A percentile compares a stretch with the other conserved stretches of the same genome.
These are phyloP conservation scores for Rhizophlyctis rosea DNA, from an alignment of 192 early-diverging fungal genomes.

Conservation along the genomic window DNA sequence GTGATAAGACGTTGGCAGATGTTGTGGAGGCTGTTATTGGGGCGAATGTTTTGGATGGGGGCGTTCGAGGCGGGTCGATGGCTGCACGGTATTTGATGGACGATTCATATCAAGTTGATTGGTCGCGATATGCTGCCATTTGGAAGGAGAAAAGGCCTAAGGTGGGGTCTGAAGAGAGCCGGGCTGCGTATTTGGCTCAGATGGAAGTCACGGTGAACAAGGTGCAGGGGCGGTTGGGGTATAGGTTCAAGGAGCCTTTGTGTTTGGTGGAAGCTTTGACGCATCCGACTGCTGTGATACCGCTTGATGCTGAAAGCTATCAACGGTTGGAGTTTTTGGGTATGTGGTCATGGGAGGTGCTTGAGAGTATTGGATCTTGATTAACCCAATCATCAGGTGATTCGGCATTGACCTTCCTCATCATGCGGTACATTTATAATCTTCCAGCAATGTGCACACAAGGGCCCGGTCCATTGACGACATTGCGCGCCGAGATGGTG, in stretches of 20 bases:
- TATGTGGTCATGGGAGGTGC: conserved; percentile 62
- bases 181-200: neutral
- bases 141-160: neutral
- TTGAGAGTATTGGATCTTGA: conserved; percentile 9
- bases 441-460: conserved; percentile 59
- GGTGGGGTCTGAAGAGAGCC: neutral
- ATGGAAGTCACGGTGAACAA: neutral
- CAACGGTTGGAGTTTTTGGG: conserved; percentile 91
- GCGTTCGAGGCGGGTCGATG: conserved; percentile 27
- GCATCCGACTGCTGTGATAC: conserved; percentile 65
- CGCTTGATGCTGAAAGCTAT: conserved; percentile 58
- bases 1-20: conserved; percentile 84
- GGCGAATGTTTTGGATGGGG: conserved; percentile 63
- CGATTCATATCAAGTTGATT: conserved; percentile 24
- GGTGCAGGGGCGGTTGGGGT: conserved; percentile 39
- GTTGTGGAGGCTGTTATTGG: conserved; percentile 81
- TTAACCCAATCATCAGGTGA: conserved; percentile 34
- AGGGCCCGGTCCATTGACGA: conserved; percentile 75
- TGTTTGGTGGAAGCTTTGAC: conserved; percentile 80
- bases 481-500: conserved; percentile 51
- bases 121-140: conserved; percentile 15
- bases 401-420: conserved; percentile 44
- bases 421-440: conserved; percentile 61
- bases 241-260: conserved; percentile 65
- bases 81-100: conserved; percentile 33